Conservation (phyloP, 129 eudicot genomes). For the Artemisia annua region DNA sequence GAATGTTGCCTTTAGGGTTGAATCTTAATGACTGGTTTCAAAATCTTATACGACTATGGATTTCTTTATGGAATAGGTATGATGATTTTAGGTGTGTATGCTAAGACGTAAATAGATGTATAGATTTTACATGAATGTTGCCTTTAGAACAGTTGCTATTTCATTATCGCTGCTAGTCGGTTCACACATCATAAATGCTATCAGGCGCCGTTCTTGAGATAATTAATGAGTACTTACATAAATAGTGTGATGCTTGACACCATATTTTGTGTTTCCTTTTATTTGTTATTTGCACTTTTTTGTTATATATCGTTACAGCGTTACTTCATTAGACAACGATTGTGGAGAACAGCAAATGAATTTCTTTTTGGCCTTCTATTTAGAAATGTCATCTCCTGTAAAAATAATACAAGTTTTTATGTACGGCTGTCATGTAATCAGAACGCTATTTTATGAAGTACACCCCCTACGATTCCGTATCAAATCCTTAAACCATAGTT, state of each 20-base stretch:
- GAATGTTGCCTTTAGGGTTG: too few relatives aligned
- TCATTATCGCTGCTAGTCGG: not conserved
- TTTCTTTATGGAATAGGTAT: too few relatives aligned
- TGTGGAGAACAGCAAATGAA: not conserved
- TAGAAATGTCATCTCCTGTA: not conserved
- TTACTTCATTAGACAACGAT: not conserved
- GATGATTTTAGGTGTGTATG: too few relatives aligned
- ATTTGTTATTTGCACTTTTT: not conserved
- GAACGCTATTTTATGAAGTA: too few relatives aligned
- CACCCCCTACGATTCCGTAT: too few relatives aligned
- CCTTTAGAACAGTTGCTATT: too few relatives aligned
- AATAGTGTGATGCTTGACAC: constrained; percentile 9
- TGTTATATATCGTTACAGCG: not conserved
- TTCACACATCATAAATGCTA: not conserved
- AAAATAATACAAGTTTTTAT: not conserved
- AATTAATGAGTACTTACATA: constrained; percentile 3
- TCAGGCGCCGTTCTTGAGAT: constrained; percentile 10
- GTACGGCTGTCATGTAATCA: too few relatives aligned
- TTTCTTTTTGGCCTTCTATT: not conserved
- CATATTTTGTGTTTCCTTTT: constrained; percentile 3
- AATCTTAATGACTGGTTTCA: too few relatives aligned
- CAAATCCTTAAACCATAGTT: too few relatives aligned
- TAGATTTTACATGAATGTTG: too few relatives aligned
- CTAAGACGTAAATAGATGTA: too few relatives aligned
- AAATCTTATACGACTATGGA: too few relatives aligned